Evolutionary conservation across 139 green algal genomes (phyloP), one percentile per base, ranked within the genome.

Genomic region (Parachlorella kessleri): DNA sequence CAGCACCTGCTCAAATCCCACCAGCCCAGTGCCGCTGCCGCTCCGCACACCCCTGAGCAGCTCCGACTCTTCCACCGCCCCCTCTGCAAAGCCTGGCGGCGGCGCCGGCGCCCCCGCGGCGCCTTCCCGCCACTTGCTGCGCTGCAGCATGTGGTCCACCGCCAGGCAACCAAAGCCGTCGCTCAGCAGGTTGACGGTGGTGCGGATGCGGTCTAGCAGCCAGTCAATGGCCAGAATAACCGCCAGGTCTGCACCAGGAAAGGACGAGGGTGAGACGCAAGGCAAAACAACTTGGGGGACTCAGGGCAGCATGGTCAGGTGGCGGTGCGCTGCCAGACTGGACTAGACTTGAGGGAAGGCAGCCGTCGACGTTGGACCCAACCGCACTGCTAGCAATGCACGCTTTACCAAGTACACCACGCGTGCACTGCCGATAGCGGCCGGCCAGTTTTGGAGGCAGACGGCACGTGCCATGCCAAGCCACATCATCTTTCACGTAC

Each of bases 151-250:
- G 24, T 75, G 75, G 59, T 84, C 55, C 53, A 85, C 73, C n/a
- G 89, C 2, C 0, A 90, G 36, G 32, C 75, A 67, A 1, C 78
- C 85, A 79, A 82, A 88, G 6, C 37, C 66, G 53, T 92, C 88
- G 3, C 84, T 76, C 55, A 86, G 48, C 14, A 92, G 54, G 80
- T 92, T 92, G 41, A 92, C 84, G 3, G 41, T 70, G 14, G 88
- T 93, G 1, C 88, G 48, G 24, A 81, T 77, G 26, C 88, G 65
- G 72, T 92, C 88, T 67, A 93, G 59, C 21, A 87, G 33, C 87
- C 87, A 93, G 65, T 93, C 88, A 18, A 89, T 53, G 1, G 84
- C 83, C n/a, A 93, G n/a, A 5, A 93, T 77, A 23, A 89, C 71
- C 0, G 87, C 89, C n/a, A 93, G 72, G 65, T 93, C 88, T 59